phyloP scores from a whole-genome alignment of 352 stramenopile species.

The Globisporangium middletonii region DNA sequence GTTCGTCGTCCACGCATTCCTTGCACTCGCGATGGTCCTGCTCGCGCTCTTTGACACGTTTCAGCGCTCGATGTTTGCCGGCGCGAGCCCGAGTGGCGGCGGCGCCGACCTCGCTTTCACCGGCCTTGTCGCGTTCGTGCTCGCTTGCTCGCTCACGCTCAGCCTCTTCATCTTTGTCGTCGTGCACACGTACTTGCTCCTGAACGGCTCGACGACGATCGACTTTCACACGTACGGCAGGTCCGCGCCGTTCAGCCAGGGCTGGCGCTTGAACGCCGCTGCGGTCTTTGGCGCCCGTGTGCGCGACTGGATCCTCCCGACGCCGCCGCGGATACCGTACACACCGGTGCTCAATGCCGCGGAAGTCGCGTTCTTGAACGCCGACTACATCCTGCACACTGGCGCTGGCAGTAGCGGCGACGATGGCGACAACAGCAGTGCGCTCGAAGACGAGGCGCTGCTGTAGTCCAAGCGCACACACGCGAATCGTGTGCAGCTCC shows the following conservation, averaged over 20 bases:
- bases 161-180: slow-evolving; percentile 68
- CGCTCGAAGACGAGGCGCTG: slow-evolving; percentile 47
- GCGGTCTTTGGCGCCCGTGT: slow-evolving; percentile 46
- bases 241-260: slow-evolving; percentile 57
- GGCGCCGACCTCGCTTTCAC: slow-evolving; percentile 31
- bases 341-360: slow-evolving; percentile 27
- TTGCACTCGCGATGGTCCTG: slow-evolving; percentile 57
- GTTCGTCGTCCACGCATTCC: slow-evolving; percentile 74
- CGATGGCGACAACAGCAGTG: slow-evolving; percentile 32
- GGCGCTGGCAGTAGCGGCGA: background rate
- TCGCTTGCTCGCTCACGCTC: slow-evolving; percentile 58
- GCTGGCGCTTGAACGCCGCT: slow-evolving; percentile 49
- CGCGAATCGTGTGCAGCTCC: background rate
- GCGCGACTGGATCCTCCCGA: slow-evolving; percentile 57
- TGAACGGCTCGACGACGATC: slow-evolving; percentile 67
- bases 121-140: slow-evolving; percentile 63
- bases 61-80: slow-evolving; percentile 16
- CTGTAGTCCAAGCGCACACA: slow-evolving; percentile 1
- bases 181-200: slow-evolving; percentile 66
- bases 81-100: slow-evolving; percentile 18
- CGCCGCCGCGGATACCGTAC: slow-evolving; percentile 10
- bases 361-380: slow-evolving; percentile 43
- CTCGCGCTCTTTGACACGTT: slow-evolving; percentile 51
- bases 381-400: slow-evolving; percentile 27
- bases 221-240: slow-evolving; percentile 73